Base-by-base conservation (phyloP, 495 filamentous ascomycete species). In the Penicillium lagena region DNA sequence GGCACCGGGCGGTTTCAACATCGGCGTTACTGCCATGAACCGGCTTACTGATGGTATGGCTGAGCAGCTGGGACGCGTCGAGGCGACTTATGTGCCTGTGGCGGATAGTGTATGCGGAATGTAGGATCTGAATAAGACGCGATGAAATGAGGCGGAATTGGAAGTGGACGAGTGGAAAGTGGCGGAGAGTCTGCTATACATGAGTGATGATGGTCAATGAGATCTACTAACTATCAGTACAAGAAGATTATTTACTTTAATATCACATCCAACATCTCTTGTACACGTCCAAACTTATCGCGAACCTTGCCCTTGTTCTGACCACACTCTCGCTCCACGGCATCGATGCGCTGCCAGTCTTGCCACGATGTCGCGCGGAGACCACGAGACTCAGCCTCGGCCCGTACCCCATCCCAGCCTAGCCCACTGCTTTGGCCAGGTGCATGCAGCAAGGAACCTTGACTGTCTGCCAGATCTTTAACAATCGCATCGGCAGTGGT, bases 271-370 rank as follows among this genome's bases (percentile, higher is more conserved):
- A 97, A 58, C 93, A 98, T 98, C 37, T 95, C 87, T 43, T 71
- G 67, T 30, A 84, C 78, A 47, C 71, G 79, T 11, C 71, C 77
- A 58, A 96, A 86, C 67, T 98, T 98, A 54, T 91, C 87, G 46
- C 93, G 81, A 50, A 75, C 71, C 66, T 95, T 97, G 9, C 89
- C 91, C 41, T 64, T 66, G 42, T 54, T 53, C 45, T 70, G 58
- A 7, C 91, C 93, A 22, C 75, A 72, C 45, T 78, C 70, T 47
- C 68, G 83, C 65, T 98, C 94, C 5, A 73, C 82, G 30, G 64
- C 67, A 64, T 98, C 91, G 47, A 98, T 95, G 53, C 64, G 82
- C 64, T 78, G 68, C 93, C 94, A 97, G 50, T 93, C 87, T 29
- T 72, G 54, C 93, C 94, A 98, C 37, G 66, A 79, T 14, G 81